phyloP scores from a whole-genome alignment of 1,284 basidiomycete species.

The Microstroma glucosiphilum region DNA sequence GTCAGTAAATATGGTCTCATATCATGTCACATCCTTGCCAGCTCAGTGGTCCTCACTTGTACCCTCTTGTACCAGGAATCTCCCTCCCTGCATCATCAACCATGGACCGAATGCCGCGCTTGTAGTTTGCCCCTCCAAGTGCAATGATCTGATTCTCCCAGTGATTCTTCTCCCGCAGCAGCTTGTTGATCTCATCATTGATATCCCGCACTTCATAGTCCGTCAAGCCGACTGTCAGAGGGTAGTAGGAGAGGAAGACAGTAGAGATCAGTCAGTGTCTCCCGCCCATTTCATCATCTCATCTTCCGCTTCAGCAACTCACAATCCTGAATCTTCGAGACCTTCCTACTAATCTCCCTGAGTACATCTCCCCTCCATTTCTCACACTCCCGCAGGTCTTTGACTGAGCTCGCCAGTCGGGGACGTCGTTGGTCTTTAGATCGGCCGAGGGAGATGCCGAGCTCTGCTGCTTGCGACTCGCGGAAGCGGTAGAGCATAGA shows the following conservation, averaged over 20 bases:
- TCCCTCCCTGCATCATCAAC: conserved; percentile 83
- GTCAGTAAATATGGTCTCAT: background rate
- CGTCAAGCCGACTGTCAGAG: conserved; percentile 71
- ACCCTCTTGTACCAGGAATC: conserved; percentile 92
- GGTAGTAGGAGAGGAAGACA: background rate
- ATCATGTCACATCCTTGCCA: too few species aligned
- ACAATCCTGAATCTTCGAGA: conserved; percentile 96
- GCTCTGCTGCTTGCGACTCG: conserved; percentile 89
- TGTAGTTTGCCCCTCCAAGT: conserved; percentile 92
- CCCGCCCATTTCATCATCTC: background rate
- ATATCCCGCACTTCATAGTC: conserved; percentile 94
- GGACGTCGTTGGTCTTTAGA: conserved; percentile 53
- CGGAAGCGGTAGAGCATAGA: conserved; percentile 99
- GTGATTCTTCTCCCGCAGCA: conserved; percentile 87
- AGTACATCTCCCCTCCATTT: conserved; percentile 91
- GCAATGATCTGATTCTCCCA: conserved; percentile 97
- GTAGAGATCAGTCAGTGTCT: background rate
- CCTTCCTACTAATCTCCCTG: conserved; percentile 88
- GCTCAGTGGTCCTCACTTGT: conserved; percentile 65
- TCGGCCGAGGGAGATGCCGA: conserved; percentile 67
- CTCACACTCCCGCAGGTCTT: conserved; percentile 86
- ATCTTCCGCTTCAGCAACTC: conserved; percentile 45
- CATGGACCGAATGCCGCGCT: conserved; percentile 76
- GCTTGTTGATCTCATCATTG: conserved; percentile 96
- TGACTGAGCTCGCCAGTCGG: conserved; percentile 80